Evolutionary conservation across 1,139 yeast genomes (phyloP).

Genomic region (Nakaseomyces delphensis): DNA sequence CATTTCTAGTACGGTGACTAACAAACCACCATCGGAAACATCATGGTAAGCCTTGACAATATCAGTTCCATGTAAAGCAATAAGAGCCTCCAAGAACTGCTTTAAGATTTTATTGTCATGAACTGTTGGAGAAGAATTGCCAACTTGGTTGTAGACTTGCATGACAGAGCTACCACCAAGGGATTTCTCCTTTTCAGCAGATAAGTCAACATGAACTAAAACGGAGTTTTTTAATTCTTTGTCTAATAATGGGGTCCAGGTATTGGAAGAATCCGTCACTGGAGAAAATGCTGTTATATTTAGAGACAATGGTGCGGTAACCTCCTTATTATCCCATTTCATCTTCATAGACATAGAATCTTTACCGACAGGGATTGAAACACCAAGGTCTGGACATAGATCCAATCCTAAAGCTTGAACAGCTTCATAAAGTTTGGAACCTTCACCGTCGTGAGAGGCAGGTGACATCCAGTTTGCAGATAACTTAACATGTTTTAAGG

Average conservation of each 20-base stretch:
- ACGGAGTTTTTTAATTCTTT: slow-evolving; percentile 45
- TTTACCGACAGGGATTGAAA: slow-evolving; percentile 95
- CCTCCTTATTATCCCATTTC: slow-evolving; percentile 93
- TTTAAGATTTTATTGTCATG: slow-evolving; percentile 57
- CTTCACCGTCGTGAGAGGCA: slow-evolving; percentile 92
- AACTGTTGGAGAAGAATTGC: slow-evolving; percentile 76
- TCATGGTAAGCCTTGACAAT: slow-evolving; percentile 87
- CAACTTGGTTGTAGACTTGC: slow-evolving; percentile 85
- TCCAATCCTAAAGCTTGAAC: slow-evolving; percentile 95
- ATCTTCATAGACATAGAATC: slow-evolving; percentile 99
- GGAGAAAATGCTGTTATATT: slow-evolving; percentile 89
- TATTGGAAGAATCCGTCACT: slow-evolving; percentile 71
- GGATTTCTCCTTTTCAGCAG: slow-evolving; percentile 44
- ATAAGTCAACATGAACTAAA: slow-evolving; percentile 74
- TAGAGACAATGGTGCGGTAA: slow-evolving; percentile 89
- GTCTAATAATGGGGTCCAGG: slow-evolving; percentile 90
- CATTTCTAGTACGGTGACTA: slow-evolving; percentile 85
- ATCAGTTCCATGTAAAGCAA: slow-evolving; percentile 57
- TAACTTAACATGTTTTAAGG: slow-evolving; percentile 66
- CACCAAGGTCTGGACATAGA: slow-evolving; percentile 85
- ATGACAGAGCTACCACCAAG: slow-evolving; percentile 94
- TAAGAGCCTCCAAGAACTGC: slow-evolving; percentile 59
- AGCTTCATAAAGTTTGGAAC: slow-evolving; percentile 89
- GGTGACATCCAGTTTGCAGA: slow-evolving; percentile 99
- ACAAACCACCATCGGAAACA: slow-evolving; percentile 93